Base-by-base conservation (phyloP, 257 asterid species). In the Anisodus tanguticus region DNA sequence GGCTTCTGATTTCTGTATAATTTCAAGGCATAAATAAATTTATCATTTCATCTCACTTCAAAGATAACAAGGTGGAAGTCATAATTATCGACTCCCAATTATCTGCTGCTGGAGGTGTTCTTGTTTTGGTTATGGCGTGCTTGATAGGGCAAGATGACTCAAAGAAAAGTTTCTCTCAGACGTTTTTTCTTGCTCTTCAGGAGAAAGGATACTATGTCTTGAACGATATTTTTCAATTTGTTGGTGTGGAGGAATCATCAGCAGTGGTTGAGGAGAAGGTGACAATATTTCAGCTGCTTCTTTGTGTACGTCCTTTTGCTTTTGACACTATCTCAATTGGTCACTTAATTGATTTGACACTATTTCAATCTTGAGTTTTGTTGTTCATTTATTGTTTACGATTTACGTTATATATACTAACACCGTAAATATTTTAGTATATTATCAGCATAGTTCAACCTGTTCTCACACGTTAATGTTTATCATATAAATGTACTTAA, bases 111-210 rank as follows among this genome's bases (percentile, higher is more conserved):
- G 94, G 90, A 51, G 96, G 92, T 10, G 45, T 95, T 69, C 47
- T 95, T 58, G 88, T 93, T 41, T 82, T 82, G 0, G 94, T 93
- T 26, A 85, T 85, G 8, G 98, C 97, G 72, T 81, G 81, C 67
- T 85, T 88, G 45, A 82, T 72, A 3, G 58, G 83, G 47, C 77
- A 83, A 35, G 91, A 91, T 53, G 39, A 83, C 5, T 79, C 68
- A 49, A 87, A 69, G 79, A 90, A 22, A 84, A 79, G 80, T 49
- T 90, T 93, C 58, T 22, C 19, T 55, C 99, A 95, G 45, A 90
- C 93, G 2, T 94, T 94, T 83, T 88, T 94, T 37, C 85, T 95
- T 72, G 94, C 94, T 8, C 85, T 84, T 82, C 93, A 92, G 57
- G 89, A 84, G 43, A 90, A 4, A 0, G 91, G 93, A 10, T 93